Percentiles rank a stretch among this genome's conserved stretches.
phyloP scores from a whole-genome alignment of 352 stramenopile genomes.

The Phytophthora pistaciae region DNA sequence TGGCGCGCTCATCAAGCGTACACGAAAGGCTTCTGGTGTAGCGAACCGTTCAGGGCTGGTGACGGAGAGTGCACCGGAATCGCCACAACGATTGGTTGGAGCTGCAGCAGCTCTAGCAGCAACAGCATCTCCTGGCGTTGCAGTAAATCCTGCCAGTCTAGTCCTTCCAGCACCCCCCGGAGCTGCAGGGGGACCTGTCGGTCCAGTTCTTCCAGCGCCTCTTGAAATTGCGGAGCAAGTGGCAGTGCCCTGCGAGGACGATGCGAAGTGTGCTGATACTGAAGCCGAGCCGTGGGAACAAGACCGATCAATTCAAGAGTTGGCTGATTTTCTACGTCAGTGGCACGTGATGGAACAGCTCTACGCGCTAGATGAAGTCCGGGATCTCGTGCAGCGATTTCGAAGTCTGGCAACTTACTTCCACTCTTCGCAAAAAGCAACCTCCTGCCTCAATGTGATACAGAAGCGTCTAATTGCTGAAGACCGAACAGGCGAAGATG shows the following conservation, averaged over 20 bases:
- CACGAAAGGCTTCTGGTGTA: not conserved
- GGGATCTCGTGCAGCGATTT: not conserved
- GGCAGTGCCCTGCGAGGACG: not conserved
- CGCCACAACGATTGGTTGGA: not conserved
- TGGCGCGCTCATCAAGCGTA: not conserved
- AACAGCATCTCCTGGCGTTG: too few relatives aligned
- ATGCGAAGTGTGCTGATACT: not conserved
- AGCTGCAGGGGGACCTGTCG: not conserved
- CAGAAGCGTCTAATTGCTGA: not conserved
- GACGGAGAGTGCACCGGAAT: not conserved
- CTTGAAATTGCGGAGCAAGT: not conserved
- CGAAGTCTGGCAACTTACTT: slow-evolving; percentile 1
- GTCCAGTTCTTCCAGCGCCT: not conserved
- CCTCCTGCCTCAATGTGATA: not conserved
- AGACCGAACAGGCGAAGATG: not conserved
- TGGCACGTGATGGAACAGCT: not conserved
- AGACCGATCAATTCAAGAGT: not conserved
- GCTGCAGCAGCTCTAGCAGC: too few relatives aligned
- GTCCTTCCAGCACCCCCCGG: too few relatives aligned
- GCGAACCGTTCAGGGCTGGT: not conserved
- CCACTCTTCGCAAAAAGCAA: not conserved
- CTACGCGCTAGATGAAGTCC: not conserved
- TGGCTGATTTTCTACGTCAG: not conserved
- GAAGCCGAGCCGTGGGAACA: not conserved
- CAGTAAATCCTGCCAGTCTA: too few relatives aligned